These are phyloP conservation scores for Lasiodiplodia gonubiensis DNA, from an alignment of 2,329 filamentous ascomycete species.

Conservation along the genomic window DNA sequence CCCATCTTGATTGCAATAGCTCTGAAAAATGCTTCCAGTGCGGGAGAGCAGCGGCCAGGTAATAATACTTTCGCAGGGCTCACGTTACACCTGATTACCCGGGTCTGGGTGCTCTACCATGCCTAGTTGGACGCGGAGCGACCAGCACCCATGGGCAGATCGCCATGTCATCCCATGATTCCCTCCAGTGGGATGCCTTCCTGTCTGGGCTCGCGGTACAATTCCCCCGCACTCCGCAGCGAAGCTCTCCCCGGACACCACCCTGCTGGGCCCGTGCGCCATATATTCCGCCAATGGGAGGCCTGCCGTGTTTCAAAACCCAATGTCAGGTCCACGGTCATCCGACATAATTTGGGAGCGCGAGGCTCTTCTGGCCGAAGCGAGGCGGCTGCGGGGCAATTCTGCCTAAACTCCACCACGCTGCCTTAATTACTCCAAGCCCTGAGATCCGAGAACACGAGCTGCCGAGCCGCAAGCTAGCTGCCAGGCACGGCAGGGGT, in stretches of 20 bases:
- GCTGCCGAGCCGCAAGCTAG: slow-evolving; percentile 19
- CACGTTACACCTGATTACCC: slow-evolving; percentile 19
- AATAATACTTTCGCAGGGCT: slow-evolving; percentile 2
- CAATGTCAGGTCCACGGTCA: slow-evolving; percentile 1
- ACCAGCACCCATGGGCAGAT: slow-evolving; percentile 24
- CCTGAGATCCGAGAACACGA: slow-evolving; percentile 21
- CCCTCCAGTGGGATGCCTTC: slow-evolving; percentile 9
- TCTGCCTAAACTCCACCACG: slow-evolving; percentile 24
- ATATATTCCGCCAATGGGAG: slow-evolving; percentile 27
- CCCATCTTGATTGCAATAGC: slow-evolving; percentile 42
- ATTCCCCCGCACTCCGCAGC: slow-evolving; percentile 27
- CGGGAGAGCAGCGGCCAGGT: neutral
- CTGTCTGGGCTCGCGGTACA: slow-evolving; percentile 1
- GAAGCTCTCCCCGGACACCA: slow-evolving; percentile 13
- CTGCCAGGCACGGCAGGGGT: slow-evolving; percentile 1
- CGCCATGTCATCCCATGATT: slow-evolving; percentile 27
- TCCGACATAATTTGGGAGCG: neutral
- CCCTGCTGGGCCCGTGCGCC: slow-evolving; percentile 2
- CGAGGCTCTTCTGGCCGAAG: slow-evolving; percentile 3
- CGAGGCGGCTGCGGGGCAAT: slow-evolving; percentile 21
- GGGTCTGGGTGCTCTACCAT: slow-evolving; percentile 15
- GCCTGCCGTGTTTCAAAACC: slow-evolving; percentile 6
- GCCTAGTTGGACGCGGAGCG: slow-evolving; percentile 16
- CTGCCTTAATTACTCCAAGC: slow-evolving; percentile 4
- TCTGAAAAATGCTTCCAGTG: neutral